Percentiles rank a stretch among this genome's conserved stretches.
Evolutionary conservation across 2,329 filamentous ascomycete genomes (phyloP).

Genomic region (Monosporascus sp.): DNA sequence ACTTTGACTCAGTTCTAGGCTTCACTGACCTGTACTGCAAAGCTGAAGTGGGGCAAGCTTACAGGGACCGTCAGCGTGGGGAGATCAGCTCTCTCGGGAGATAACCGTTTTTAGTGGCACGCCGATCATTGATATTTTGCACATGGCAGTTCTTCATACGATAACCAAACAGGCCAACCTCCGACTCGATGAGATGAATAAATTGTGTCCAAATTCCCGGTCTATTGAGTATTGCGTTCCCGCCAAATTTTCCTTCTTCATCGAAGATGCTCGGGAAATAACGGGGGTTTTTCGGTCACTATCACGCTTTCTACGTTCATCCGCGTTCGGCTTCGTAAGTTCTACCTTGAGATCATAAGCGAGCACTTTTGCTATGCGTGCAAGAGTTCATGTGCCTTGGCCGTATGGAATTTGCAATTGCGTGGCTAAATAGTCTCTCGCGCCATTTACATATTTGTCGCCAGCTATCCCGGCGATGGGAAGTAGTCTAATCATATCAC

Average conservation of each 20-base stretch:
- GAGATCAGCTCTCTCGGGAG: neutral
- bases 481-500: neutral
- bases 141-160: neutral
- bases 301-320: too few species aligned
- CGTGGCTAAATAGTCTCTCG: neutral
- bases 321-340: too few species aligned
- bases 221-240: too few species aligned
- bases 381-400: neutral
- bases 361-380: neutral
- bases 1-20: too few species aligned
- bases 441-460: neutral
- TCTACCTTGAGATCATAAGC: neutral
- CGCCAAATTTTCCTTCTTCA: too few species aligned
- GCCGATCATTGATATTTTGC: neutral
- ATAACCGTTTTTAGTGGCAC: neutral
- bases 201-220: too few species aligned
- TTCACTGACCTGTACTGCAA: too few species aligned
- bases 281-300: too few species aligned
- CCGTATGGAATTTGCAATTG: neutral
- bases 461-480: neutral
- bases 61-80: neutral
- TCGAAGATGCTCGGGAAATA: too few species aligned
- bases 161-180: neutral
- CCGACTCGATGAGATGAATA: neutral
- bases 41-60: neutral